A percentile compares a stretch with the other conserved stretches of the same genome.
Conservation (phyloP, 2,329 filamentous ascomycete species). For the Fusarium protoensiforme region DNA sequence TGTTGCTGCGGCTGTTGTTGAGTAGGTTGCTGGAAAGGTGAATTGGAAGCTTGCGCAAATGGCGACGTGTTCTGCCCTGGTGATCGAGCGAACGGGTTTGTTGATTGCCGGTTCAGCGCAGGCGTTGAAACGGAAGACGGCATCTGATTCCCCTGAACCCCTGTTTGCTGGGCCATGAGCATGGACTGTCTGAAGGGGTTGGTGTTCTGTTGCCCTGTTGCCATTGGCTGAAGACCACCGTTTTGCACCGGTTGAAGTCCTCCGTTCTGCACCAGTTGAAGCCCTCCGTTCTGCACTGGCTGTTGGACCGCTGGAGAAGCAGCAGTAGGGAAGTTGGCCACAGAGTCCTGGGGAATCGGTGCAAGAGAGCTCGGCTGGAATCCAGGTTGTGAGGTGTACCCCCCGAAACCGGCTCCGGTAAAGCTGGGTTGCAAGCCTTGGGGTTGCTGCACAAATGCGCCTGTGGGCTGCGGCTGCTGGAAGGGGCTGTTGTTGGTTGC, state of each 20-base stretch:
- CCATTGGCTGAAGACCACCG: slow-evolving; percentile 40
- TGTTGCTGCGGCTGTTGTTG: slow-evolving; percentile 37
- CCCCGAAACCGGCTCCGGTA: slow-evolving; percentile 84
- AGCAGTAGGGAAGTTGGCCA: slow-evolving; percentile 49
- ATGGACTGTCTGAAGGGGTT: slow-evolving; percentile 97
- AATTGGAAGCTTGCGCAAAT: slow-evolving; percentile 50
- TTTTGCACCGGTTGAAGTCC: slow-evolving; percentile 36
- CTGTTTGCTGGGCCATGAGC: slow-evolving; percentile 71
- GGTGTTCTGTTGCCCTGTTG: slow-evolving; percentile 62
- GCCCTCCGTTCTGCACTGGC: slow-evolving; percentile 33
- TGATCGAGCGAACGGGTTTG: slow-evolving; percentile 87
- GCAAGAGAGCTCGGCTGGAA: slow-evolving; percentile 66
- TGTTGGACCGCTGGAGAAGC: slow-evolving; percentile 32
- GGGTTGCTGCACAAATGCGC: slow-evolving; percentile 42
- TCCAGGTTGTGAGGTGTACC: slow-evolving; percentile 73
- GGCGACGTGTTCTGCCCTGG: slow-evolving; percentile 54
- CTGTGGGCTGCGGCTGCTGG: slow-evolving; percentile 51
- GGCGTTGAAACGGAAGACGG: slow-evolving; percentile 55
- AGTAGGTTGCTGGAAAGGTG: slow-evolving; percentile 56
- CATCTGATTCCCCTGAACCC: slow-evolving; percentile 49
- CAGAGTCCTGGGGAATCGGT: slow-evolving; percentile 68
- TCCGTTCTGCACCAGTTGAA: slow-evolving; percentile 35
- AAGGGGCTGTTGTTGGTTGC: slow-evolving; percentile 46
- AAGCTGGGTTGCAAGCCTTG: slow-evolving; percentile 60
- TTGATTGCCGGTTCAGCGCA: slow-evolving; percentile 71